Base-by-base conservation (phyloP, 768 basidiomycete genomes). In the Dentipellis sp. region DNA sequence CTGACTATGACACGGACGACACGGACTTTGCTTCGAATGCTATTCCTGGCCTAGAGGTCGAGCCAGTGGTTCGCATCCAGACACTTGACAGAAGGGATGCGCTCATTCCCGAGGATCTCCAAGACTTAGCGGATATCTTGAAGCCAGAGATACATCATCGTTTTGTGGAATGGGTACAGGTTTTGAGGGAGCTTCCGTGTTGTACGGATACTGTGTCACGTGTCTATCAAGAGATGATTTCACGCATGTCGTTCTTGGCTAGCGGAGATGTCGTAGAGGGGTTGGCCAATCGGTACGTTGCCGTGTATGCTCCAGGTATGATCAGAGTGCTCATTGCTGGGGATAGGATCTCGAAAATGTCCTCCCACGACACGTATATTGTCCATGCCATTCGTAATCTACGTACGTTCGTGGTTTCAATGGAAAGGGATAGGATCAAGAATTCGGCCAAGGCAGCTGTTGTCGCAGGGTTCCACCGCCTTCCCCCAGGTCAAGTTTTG, bases 101-200 rank as follows among this genome's bases (percentile, higher is more conserved):
- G 6, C 29, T 6, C 3, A 29, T 29, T 29, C 29, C 29, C 29
- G 29, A 6, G 6, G 29, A 29, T 6, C 60, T 79, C 40, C 82
- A 82, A 22, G 83, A 84, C 42, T 51, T 86, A 48, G 69, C 76
- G 49, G 82, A 84, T 40, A 81, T 84, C 65, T 82, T 80, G 40
- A 70, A 78, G 55, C 84, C 84, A 0, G 73, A 74, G 58, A 64
- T 85, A 58, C 79, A 78, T 64, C 72, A 71, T 22, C 74, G 82
- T 3, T 79, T 86, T 38, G 76, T 79, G 23, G 78, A 78, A 9
- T 88, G 85, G 85, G 63, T 70, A 12, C 70, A 73, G 10, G 65
- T 74, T 0, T 74, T 71, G 9, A 47, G 56, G 29, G 54, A 61
- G 7, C 63, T 80, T 51, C 75, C 70, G 59, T 79, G 74, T 14